Conservation (phyloP, 2,329 filamentous ascomycete genomes). For the Pseudocercospora cruenta region DNA sequence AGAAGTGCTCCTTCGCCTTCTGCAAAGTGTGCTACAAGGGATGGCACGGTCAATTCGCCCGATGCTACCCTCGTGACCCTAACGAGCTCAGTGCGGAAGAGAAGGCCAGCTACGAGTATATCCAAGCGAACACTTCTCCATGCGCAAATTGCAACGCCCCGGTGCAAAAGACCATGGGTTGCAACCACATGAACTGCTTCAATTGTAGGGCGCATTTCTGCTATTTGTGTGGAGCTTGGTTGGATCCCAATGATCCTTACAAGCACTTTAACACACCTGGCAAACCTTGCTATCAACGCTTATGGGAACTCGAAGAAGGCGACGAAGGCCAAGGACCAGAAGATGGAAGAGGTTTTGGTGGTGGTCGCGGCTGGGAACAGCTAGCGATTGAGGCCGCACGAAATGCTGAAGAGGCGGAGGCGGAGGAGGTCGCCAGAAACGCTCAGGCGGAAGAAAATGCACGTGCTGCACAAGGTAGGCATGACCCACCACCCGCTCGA, state of each 20-base stretch:
- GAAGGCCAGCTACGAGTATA: conserved; percentile 81
- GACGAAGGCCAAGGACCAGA: conserved; percentile 58
- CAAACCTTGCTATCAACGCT: conserved; percentile 72
- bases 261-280: conserved; percentile 80
- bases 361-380: conserved; percentile 48
- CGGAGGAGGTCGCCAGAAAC: conserved; percentile 36
- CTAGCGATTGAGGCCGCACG: conserved; percentile 42
- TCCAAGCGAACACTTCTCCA: conserved; percentile 77
- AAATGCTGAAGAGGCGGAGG: conserved; percentile 39
- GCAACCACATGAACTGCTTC: conserved; percentile 96
- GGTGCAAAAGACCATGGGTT: conserved; percentile 88
- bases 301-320: conserved; percentile 88
- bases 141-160: conserved; percentile 87
- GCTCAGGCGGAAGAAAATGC: conserved; percentile 30
- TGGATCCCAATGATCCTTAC: conserved; percentile 81
- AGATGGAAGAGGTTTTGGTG: conserved; percentile 45
- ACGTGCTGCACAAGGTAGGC: conserved; percentile 15
- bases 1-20: conserved; percentile 88
- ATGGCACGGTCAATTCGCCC: conserved; percentile 94
- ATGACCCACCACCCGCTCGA: conserved; percentile 11
- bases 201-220: conserved; percentile 92
- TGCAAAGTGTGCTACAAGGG: conserved; percentile 73
- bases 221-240: conserved; percentile 89
- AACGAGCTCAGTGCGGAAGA: conserved; percentile 81
- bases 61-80: conserved; percentile 66